Conservation (phyloP, 345 rosid genomes). For the Hirschfeldia incana region DNA sequence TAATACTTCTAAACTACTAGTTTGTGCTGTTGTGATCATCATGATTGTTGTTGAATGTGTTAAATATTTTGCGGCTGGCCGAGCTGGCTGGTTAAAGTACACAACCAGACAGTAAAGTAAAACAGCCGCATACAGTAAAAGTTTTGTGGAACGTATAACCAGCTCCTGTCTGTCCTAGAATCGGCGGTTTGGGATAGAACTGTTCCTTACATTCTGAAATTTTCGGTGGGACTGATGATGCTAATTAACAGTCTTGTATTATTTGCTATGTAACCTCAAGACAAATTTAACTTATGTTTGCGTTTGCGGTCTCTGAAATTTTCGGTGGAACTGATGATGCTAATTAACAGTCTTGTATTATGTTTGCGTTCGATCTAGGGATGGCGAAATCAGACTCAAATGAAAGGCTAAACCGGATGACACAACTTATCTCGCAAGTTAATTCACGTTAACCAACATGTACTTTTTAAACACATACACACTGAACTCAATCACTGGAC, state of each 20-base stretch:
- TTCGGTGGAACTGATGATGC: too few relatives aligned
- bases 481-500: too few relatives aligned
- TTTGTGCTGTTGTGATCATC: constrained; percentile 10
- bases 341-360: too few relatives aligned
- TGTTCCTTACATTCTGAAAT: constrained; percentile 41
- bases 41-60: neutral
- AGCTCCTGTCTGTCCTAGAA: constrained; percentile 68
- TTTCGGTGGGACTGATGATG: neutral
- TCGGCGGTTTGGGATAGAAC: constrained; percentile 59
- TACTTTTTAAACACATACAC: too few relatives aligned
- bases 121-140: constrained; percentile 63
- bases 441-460: too few relatives aligned
- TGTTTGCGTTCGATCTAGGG: too few relatives aligned
- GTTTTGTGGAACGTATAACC: constrained; percentile 48
- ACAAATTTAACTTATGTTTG: neutral
- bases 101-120: constrained; percentile 73
- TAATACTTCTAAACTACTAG: neutral
- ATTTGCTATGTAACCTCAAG: neutral
- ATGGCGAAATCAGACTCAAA: too few relatives aligned
- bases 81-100: constrained; percentile 80
- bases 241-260: neutral
- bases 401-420: too few relatives aligned
- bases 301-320: neutral
- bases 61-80: constrained; percentile 68
- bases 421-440: too few relatives aligned